Conservation (phyloP, 306 rosid genomes). For the Cajanus cajan region DNA sequence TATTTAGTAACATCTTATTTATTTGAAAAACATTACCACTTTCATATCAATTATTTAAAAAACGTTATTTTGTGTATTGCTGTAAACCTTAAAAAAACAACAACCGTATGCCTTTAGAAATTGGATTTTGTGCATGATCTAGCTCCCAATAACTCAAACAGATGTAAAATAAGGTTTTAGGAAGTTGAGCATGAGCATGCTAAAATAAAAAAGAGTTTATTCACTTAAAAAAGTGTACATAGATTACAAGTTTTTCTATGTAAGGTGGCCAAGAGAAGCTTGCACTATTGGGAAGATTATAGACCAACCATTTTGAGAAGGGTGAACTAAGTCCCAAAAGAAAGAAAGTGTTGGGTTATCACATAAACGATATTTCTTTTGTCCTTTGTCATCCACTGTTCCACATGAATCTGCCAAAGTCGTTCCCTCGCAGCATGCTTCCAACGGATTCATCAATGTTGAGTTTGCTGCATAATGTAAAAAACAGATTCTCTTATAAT, state of each 20-base stretch:
- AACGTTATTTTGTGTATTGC: too few relatives aligned
- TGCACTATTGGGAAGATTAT: background rate
- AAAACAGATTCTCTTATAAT: background rate
- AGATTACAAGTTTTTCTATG: background rate
- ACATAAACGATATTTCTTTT: conserved; percentile 25
- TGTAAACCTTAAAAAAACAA: too few relatives aligned
- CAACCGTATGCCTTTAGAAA: too few relatives aligned
- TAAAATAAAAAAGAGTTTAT: too few relatives aligned
- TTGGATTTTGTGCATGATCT: too few relatives aligned
- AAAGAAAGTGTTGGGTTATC: conserved; percentile 28
- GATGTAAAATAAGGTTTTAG: too few relatives aligned
- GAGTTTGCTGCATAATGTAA: conserved; percentile 15
- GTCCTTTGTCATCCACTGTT: conserved; percentile 24
- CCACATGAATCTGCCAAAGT: conserved; percentile 19
- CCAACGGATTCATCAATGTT: conserved; percentile 37
- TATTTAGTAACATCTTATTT: too few relatives aligned
- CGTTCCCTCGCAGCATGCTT: conserved; percentile 28
- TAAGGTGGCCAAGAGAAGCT: conserved; percentile 2
- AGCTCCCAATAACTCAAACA: too few relatives aligned
- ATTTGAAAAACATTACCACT: too few relatives aligned
- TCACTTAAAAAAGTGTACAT: too few relatives aligned
- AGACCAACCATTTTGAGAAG: conserved; percentile 36
- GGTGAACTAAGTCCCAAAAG: conserved; percentile 49
- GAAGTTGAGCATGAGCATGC: too few relatives aligned
- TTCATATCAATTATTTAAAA: too few relatives aligned